Evolutionary conservation across 202 grass and related monocot genomes (phyloP).

Genomic region (Eragrostis tef): DNA sequence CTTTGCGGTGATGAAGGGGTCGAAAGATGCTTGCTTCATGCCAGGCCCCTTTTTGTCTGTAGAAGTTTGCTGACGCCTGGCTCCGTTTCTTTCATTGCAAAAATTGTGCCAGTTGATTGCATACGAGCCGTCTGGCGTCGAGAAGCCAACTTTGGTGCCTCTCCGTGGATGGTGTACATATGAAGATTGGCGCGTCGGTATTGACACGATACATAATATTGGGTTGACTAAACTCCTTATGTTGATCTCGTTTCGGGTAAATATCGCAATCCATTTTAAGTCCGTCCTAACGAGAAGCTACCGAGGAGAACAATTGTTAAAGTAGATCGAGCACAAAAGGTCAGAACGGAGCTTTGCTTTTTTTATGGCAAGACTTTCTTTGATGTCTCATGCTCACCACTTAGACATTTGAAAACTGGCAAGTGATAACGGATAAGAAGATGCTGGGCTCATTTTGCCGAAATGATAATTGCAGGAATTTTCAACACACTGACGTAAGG

Average conservation of each 20-base stretch:
- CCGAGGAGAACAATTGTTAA: neutral
- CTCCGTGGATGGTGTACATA: neutral
- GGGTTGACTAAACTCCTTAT: no score
- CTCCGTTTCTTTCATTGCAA: no score
- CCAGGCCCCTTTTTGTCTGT: no score
- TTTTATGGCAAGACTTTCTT: neutral
- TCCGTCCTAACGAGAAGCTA: neutral
- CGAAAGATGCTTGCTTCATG: no score
- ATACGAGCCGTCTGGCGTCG: neutral
- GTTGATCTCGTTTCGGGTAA: no score
- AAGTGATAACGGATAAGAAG: conserved; percentile 28
- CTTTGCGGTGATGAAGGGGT: no score
- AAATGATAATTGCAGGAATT: neutral
- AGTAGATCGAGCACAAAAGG: neutral
- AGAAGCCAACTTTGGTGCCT: neutral
- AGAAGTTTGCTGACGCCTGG: no score
- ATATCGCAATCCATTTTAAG: neutral
- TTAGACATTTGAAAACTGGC: conserved; percentile 9
- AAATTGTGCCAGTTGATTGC: no score
- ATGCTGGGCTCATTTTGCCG: neutral
- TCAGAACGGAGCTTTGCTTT: neutral
- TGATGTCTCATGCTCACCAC: conserved; percentile 10
- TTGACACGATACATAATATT: neutral
- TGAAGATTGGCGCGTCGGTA: neutral
- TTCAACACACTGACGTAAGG: conserved; percentile 10